These are phyloP conservation scores for Hypsizygus marmoreus DNA, from an alignment of 768 basidiomycete species.

Conservation along the genomic window DNA sequence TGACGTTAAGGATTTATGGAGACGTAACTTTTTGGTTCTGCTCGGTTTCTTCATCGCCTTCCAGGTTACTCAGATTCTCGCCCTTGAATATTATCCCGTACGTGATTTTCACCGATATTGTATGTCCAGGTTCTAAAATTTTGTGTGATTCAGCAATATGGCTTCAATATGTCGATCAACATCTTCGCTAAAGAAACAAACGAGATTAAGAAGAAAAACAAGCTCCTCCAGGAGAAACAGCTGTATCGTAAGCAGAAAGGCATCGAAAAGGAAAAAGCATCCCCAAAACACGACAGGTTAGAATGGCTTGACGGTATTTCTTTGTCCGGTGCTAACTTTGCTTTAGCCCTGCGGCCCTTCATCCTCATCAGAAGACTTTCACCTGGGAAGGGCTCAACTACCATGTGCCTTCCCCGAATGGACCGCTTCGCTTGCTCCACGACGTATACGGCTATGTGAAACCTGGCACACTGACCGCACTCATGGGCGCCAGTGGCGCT, in stretches of 20 bases:
- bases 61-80: constrained; percentile 65
- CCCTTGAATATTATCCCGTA: constrained; percentile 67
- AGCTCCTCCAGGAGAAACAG: constrained; percentile 53
- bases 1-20: constrained; percentile 57
- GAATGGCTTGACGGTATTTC: not conserved
- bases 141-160: constrained; percentile 51
- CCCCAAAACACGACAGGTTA: constrained; percentile 12
- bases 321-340: not conserved
- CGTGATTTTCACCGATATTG: constrained; percentile 21
- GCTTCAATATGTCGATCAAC: constrained; percentile 46
- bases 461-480: constrained; percentile 84
- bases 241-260: constrained; percentile 35
- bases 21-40: constrained; percentile 68
- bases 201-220: constrained; percentile 58
- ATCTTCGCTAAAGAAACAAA: constrained; percentile 62
- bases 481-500: constrained; percentile 87
- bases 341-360: constrained; percentile 12
- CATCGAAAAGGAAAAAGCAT: constrained; percentile 21
- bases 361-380: constrained; percentile 55
- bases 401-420: constrained; percentile 66
- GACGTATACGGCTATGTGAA: constrained; percentile 81
- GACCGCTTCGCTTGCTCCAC: constrained; percentile 63
- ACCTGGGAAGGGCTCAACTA: constrained; percentile 86
- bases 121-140: no score
- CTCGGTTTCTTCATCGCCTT: constrained; percentile 72